A percentile compares a stretch with the other conserved stretches of the same genome.
phyloP scores from a whole-genome alignment of 2,329 filamentous ascomycete genomes.

The Ophiosphaerella herpotricha region DNA sequence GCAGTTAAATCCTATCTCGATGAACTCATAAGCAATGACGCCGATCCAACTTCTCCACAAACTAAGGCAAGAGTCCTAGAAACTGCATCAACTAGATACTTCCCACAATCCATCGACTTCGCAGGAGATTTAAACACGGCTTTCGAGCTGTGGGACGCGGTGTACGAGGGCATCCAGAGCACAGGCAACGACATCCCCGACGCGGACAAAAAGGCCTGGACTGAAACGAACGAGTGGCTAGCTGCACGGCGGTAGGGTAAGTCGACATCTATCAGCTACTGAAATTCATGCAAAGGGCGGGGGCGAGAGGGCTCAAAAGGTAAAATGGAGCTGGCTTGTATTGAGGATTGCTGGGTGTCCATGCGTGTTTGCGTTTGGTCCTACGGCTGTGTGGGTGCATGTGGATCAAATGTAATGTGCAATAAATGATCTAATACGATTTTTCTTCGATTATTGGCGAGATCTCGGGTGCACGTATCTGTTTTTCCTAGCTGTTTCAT shows the following conservation, averaged over 20 bases:
- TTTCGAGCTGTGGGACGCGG: constrained; percentile 68
- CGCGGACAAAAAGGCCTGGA: constrained; percentile 58
- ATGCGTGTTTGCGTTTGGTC: too few relatives aligned
- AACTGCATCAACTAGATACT: constrained; percentile 61
- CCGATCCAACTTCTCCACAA: constrained; percentile 58
- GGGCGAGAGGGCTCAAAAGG: too few relatives aligned
- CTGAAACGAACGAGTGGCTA: constrained; percentile 65
- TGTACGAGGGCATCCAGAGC: constrained; percentile 63
- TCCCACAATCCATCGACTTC: constrained; percentile 64
- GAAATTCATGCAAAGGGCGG: too few relatives aligned
- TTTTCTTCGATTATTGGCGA: too few relatives aligned
- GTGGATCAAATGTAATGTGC: too few relatives aligned
- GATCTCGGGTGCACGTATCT: too few relatives aligned
- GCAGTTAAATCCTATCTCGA: constrained; percentile 80
- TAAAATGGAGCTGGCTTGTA: too few relatives aligned
- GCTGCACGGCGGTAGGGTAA: constrained; percentile 30
- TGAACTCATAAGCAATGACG: constrained; percentile 63
- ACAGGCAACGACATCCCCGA: constrained; percentile 53
- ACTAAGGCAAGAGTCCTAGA: constrained; percentile 57
- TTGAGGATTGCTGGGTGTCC: too few relatives aligned
- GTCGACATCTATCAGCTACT: too few relatives aligned
- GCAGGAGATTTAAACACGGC: constrained; percentile 62
- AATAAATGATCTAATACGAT: too few relatives aligned
- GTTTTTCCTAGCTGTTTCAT: too few relatives aligned
- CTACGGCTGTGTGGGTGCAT: too few relatives aligned